Evolutionary conservation across 2,329 filamentous ascomycete genomes (phyloP), one percentile per base, ranked within the genome.

Genomic region (Cercospora citrullina): DNA sequence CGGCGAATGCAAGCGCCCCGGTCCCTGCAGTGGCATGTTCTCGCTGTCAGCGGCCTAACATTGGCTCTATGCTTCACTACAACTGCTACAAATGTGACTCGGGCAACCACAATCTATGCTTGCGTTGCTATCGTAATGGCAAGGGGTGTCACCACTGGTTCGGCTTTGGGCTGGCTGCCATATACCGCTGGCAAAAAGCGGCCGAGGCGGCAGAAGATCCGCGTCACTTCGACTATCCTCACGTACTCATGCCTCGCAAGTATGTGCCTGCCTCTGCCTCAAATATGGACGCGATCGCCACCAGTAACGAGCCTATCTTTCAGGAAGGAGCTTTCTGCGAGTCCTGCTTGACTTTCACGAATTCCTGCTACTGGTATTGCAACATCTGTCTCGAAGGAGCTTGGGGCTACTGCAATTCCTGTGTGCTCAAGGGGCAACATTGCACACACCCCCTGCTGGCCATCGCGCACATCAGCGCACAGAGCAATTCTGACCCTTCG

Each of bases 401-500:
- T 76, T 98, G 94, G 94, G 94, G 94, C 0, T 97, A 92, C 77
- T 98, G 94, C 80, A 93, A 94, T 74, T 82, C 85, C 68, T 98
- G 94, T 72, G 92, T 97, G 31, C 94, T 94, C 68, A 89, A 90
- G 77, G 93, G 92, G 16, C 85, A 86, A 68, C 91, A 89, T 68
- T 98, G 94, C 79, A 91, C 89, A 0, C 94, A 98, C 76, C 85
- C 91, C 6, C 84, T 98, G 0, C 82, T 96, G 0, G 92, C 94
- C 0, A 82, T 96, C 55, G 87, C 89, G 0, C 90, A 93, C 72
- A 84, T 76, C 70, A 71, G 69, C 76, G 64, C 70, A 65, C 67
- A 72, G 68, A 58, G 61, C 33, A 68, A 65, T 61, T 57, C 55
- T 30, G 62, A 74, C 57, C 72, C 73, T 18, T 64, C 67, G 12